These are phyloP conservation scores for Talaromyces verruculosus DNA, from an alignment of 2,329 filamentous ascomycete genomes.

Conservation along the genomic window DNA sequence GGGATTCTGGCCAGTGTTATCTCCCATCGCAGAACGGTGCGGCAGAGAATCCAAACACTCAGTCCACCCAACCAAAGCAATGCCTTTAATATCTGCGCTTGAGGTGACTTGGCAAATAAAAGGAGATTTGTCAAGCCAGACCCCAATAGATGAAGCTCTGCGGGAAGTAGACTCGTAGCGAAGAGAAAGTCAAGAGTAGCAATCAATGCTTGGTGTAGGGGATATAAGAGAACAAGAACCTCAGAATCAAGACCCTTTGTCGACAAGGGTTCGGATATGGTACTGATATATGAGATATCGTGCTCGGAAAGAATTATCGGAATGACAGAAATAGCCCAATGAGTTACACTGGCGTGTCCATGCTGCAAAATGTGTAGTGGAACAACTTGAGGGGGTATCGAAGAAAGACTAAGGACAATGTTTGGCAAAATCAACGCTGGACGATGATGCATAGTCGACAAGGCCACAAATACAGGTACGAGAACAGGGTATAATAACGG, in stretches of 20 bases:
- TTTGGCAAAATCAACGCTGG: conserved; percentile 69
- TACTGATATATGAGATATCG: conserved; percentile 32
- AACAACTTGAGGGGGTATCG: conserved; percentile 71
- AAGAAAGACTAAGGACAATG: conserved; percentile 75
- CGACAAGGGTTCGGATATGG: conserved; percentile 35
- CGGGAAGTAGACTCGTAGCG: conserved; percentile 80
- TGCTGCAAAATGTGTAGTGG: conserved; percentile 60
- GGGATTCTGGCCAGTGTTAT: conserved; percentile 84
- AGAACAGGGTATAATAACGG: conserved; percentile 82
- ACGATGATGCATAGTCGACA: conserved; percentile 67
- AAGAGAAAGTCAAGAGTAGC: conserved; percentile 75
- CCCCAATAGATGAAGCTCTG: conserved; percentile 86
- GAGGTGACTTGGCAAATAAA: conserved; percentile 74
- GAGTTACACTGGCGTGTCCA: conserved; percentile 61
- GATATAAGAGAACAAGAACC: conserved; percentile 67
- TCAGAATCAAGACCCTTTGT: conserved; percentile 54
- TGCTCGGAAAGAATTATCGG: conserved; percentile 61
- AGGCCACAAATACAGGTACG: conserved; percentile 72
- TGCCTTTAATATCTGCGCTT: conserved; percentile 79
- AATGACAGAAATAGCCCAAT: conserved; percentile 74
- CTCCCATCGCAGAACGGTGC: conserved; percentile 75
- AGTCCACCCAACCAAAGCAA: conserved; percentile 84
- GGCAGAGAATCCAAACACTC: conserved; percentile 69
- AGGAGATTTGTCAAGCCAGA: conserved; percentile 78
- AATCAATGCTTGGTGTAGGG: conserved; percentile 77